Conservation (phyloP, 163 green algal genomes). For the Scenedesmus sp. region DNA sequence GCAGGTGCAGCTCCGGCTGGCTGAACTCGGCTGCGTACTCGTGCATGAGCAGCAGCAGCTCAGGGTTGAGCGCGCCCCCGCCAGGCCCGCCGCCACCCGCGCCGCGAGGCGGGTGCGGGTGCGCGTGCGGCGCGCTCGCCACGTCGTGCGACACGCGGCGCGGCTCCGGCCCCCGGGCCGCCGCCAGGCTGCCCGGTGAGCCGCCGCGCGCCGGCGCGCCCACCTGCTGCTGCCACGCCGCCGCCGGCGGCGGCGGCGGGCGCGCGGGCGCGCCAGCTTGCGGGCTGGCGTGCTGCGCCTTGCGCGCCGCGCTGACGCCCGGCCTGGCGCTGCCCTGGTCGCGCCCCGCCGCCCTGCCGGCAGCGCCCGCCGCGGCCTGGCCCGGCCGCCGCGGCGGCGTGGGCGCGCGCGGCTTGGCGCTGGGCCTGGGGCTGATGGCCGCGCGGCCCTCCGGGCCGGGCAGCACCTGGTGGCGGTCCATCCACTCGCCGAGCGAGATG, state of each 20-base stretch:
- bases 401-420: background rate
- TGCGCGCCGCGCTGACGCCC: background rate
- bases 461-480: conserved; percentile 1
- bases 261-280: background rate
- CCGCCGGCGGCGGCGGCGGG: background rate
- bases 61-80: conserved; percentile 1
- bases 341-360: background rate
- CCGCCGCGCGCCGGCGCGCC: background rate
- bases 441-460: background rate
- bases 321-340: background rate
- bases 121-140: background rate
- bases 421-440: background rate
- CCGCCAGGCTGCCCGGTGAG: background rate
- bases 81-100: too few relatives aligned
- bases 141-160: too few relatives aligned
- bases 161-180: background rate
- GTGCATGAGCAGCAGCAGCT: conserved; percentile 29
- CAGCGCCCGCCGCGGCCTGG: too few relatives aligned
- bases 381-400: background rate
- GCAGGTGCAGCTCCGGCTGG: conserved; percentile 27
- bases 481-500: conserved; percentile 30
- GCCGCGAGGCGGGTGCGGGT: background rate
- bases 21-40: conserved; percentile 31
- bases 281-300: background rate
- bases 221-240: background rate